A percentile compares a stretch with the other conserved stretches of the same genome.
Evolutionary conservation across 805 yeast species (phyloP).

Genomic region (Sugiyamaella chiloensis): DNA sequence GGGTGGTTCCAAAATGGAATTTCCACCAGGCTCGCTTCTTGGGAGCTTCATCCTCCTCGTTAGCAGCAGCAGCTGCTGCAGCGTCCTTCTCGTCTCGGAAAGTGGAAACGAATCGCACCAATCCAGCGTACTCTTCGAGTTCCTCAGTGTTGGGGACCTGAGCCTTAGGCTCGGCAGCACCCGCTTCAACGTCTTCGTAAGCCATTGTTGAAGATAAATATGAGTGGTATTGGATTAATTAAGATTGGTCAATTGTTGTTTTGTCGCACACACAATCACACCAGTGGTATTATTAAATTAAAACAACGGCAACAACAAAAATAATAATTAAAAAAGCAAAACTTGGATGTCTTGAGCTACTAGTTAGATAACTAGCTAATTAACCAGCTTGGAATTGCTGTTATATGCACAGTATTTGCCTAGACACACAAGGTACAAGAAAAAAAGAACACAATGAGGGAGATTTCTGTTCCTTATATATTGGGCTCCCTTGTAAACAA

Average conservation of each 20-base stretch:
- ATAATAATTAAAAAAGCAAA: too few relatives aligned
- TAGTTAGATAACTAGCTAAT: too few relatives aligned
- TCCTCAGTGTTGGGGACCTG: slow-evolving; percentile 49
- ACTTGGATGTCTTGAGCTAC: slow-evolving; percentile 1
- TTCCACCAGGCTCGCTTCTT: slow-evolving; percentile 62
- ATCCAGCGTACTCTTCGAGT: slow-evolving; percentile 37
- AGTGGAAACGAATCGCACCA: slow-evolving; percentile 35
- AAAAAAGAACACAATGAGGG: not conserved
- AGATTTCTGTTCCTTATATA: not conserved
- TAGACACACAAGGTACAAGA: not conserved
- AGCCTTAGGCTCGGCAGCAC: slow-evolving; percentile 43
- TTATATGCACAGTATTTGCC: not conserved
- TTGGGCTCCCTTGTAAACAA: slow-evolving; percentile 1
- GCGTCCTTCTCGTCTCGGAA: slow-evolving; percentile 40
- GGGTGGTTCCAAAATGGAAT: slow-evolving; percentile 49
- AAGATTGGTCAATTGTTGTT: not conserved
- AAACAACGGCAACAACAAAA: not conserved
- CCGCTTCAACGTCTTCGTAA: slow-evolving; percentile 8
- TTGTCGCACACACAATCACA: not conserved
- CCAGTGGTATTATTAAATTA: too few relatives aligned
- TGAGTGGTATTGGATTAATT: not conserved
- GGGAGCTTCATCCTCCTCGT: slow-evolving; percentile 57
- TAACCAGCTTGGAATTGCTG: too few relatives aligned
- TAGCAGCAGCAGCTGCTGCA: slow-evolving; percentile 47
- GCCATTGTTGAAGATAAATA: slow-evolving; percentile 8